phyloP scores from a whole-genome alignment of 129 eudicot genomes.

The Oenanthe sinensis region DNA sequence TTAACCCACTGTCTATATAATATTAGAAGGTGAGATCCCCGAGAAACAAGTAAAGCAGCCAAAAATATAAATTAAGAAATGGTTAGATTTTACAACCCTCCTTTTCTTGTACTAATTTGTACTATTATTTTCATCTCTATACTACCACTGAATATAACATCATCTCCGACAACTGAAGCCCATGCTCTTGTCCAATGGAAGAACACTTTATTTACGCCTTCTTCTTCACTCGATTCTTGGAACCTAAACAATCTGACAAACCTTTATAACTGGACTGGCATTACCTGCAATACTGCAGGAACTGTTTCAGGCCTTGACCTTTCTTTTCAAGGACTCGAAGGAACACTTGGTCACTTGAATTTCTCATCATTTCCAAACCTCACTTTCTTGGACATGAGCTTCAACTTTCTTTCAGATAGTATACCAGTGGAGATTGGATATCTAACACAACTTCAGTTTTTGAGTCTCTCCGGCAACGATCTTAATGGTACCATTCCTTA shows the following conservation, averaged over 20 bases:
- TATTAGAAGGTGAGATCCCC: too few species aligned
- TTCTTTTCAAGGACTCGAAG: conserved; percentile 30
- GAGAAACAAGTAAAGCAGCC: too few species aligned
- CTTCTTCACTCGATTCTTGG: conserved; percentile 57
- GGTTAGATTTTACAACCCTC: conserved; percentile 3
- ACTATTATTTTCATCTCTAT: background rate
- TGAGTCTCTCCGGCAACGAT: conserved; percentile 34
- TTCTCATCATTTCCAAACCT: conserved; percentile 59
- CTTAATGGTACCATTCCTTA: conserved; percentile 49
- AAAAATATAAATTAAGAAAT: too few species aligned
- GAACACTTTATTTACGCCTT: conserved; percentile 36
- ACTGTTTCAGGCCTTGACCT: too few species aligned
- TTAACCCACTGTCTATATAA: too few species aligned
- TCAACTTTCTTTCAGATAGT: conserved; percentile 27
- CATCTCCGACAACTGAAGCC: conserved; percentile 42
- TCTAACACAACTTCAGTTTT: conserved; percentile 24
- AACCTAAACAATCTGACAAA: conserved; percentile 33
- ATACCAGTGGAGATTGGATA: conserved; percentile 57
- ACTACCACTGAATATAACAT: conserved; percentile 24
- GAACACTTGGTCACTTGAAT: conserved; percentile 35
- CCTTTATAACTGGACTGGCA: conserved; percentile 70
- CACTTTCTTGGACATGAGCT: conserved; percentile 50
- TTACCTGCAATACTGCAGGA: conserved; percentile 37
- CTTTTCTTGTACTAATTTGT: background rate
- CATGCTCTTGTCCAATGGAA: conserved; percentile 52